Conservation (phyloP, 176 grass and related monocot species). For the Eremochloa ophiuroides region DNA sequence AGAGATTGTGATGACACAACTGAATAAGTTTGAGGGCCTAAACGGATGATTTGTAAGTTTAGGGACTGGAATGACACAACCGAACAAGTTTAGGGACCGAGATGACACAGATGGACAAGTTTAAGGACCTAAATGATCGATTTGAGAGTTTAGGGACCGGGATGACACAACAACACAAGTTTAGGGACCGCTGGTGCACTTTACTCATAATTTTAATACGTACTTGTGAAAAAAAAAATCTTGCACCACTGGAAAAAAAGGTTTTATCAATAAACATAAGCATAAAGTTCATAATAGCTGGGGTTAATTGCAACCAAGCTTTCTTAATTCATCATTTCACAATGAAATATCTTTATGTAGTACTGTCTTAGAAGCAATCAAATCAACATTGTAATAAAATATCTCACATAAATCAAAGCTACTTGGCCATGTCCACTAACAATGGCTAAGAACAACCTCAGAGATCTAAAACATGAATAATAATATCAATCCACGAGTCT, state of each 20-base stretch:
- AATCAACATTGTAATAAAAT: constrained; percentile 1
- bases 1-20: no score
- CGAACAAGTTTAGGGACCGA: no score
- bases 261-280: not conserved
- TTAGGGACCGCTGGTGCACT: no score
- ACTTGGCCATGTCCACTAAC: not conserved
- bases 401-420: not conserved
- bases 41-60: no score
- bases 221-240: not conserved
- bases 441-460: not conserved
- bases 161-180: no score
- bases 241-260: not conserved
- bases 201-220: no score
- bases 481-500: not conserved
- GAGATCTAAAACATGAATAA: not conserved
- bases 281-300: not conserved
- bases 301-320: not conserved
- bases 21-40: no score
- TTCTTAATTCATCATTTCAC: not conserved
- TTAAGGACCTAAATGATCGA: no score
- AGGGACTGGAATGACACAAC: no score
- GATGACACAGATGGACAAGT: no score
- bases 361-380: not conserved
- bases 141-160: no score
- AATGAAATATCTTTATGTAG: not conserved